These are phyloP conservation scores for Thozetella sp. DNA, from an alignment of 495 filamentous ascomycete genomes.

Conservation along the genomic window DNA sequence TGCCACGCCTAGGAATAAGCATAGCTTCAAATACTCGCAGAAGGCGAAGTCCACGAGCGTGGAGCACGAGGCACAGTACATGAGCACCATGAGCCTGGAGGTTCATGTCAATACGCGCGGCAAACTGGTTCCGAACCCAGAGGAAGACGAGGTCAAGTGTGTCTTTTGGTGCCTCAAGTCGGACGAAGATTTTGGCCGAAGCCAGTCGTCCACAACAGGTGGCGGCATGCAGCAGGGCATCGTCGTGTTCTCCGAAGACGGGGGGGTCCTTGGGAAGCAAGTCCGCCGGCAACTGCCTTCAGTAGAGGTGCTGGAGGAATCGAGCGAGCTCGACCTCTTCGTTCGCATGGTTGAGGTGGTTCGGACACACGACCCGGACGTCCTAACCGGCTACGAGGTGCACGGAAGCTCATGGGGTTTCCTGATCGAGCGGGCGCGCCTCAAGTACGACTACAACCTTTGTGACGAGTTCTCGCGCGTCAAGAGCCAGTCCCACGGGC, in stretches of 20 bases:
- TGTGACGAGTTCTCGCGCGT: constrained; percentile 90
- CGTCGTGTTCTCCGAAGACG: constrained; percentile 62
- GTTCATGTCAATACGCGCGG: constrained; percentile 92
- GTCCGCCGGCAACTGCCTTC: constrained; percentile 39
- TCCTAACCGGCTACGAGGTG: constrained; percentile 94
- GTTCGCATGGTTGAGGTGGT: constrained; percentile 85
- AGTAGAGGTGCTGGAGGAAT: constrained; percentile 71
- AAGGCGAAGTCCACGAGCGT: constrained; percentile 74
- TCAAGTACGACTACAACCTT: constrained; percentile 87
- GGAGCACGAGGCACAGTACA: constrained; percentile 86
- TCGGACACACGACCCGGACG: constrained; percentile 82
- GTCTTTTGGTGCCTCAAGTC: constrained; percentile 90
- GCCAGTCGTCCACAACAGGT: constrained; percentile 20
- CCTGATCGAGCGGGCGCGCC: constrained; percentile 82
- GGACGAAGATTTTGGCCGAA: constrained; percentile 50
- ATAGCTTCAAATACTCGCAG: constrained; percentile 88
- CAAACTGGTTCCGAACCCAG: constrained; percentile 80
- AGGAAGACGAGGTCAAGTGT: constrained; percentile 85
- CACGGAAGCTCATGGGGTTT: constrained; percentile 95
- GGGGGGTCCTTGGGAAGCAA: constrained; percentile 48
- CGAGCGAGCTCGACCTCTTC: constrained; percentile 81
- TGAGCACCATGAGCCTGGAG: constrained; percentile 96
- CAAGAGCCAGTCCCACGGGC: constrained; percentile 77
- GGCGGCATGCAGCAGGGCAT: constrained; percentile 58
- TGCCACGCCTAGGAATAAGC: constrained; percentile 80